Evolutionary conservation across 2,329 filamentous ascomycete species (phyloP), one percentile per base, ranked within the genome.

Genomic region (Beauveria bassiana): DNA sequence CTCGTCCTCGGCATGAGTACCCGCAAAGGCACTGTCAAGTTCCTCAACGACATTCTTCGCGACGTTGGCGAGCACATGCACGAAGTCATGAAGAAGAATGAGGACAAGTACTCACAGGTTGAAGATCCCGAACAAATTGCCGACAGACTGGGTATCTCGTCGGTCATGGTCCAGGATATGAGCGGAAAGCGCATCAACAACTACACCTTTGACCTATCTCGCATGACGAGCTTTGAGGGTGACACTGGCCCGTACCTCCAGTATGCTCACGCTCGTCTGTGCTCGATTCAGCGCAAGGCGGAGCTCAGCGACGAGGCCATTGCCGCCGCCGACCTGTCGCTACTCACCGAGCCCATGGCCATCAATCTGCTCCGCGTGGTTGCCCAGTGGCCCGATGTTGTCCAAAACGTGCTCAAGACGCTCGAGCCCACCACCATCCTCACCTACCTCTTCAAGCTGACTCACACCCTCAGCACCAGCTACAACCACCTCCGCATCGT

Each of bases 111-210:
- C 75, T 78, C 86, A 61, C 92, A 97, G 75, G 88, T 99, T 22
- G 89, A 88, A 70, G 81, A 98, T 73, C 93, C 93, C 0, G 86
- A 86, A 60, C 83, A 85, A 60, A 89, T 87, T 10, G 92, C 95
- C 64, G 95, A 98, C 77, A 91, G 85, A 12, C 83, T 98, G 3
- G 95, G 93, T 65, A 97, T 98, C 72, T 63, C 61, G 31, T 63
- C 61, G 2, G 93, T 98, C 71, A 98, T 98, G 92, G 91, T 96
- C 22, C 93, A 98, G 76, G 95, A 98, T 71, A 96, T 98, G 91
- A 89, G 85, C 66, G 95, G 93, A 73, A 98, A 97, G 85, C 75
- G 85, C 69, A 82, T 85, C 72, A 85, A 85, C 74, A 85, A 86
- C 74, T 87, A 86, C 71, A 79, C 82, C 62, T 93, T 93, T 75